Evolutionary conservation across 169 alveolate genomes (phyloP), one percentile per base, ranked within the genome.

Genomic region (Sarcocystis neurona): DNA sequence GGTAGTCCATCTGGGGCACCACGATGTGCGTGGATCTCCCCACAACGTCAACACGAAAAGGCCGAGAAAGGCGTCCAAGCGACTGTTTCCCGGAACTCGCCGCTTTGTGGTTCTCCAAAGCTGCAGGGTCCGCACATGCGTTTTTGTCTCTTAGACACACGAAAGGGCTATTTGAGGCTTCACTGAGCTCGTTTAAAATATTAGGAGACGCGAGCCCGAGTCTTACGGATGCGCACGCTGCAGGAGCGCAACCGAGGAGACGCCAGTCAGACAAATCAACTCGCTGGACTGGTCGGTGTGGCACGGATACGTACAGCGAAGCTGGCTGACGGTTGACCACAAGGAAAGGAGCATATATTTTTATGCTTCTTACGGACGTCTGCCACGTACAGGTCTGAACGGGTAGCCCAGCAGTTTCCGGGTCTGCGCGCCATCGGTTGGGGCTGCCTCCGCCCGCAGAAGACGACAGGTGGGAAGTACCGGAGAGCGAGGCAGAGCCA

Each of bases 301-400:
- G 82, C 53, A n/a, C 18, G 34, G 82, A 15, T 2, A 88, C 84
- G 47, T 18, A 53, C 41, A 88, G 84, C 37, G 91, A 82, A 30
- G 82, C 80, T 41, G 91, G 88, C 15, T 88, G 91, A 0, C 91
- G 84, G 43, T 88, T 88, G 74, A 88, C 88, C 41, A 88, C 75
- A 56, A 85, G 68, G 75, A 48, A 88, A 15, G 91, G 91, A n/a
- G 91, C 88, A 39, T 77, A 88, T 4, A 88, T 30, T 4, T 88
- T 87, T 30, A 88, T 44, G 44, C 79, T 79, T 37, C 91, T 34
- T 44, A 88, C 91, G 44, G 79, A 77, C 2, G 91, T 88, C n/a
- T 85, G 39, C 91, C 91, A 88, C 68, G 84, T 88, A 77, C 63
- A 85, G 47, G 82, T 88, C 39, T 78, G 70, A 18, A 77, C 47